phyloP scores from a whole-genome alignment of 1,139 yeast genomes.

The Nakaseomyces nivariensis region DNA sequence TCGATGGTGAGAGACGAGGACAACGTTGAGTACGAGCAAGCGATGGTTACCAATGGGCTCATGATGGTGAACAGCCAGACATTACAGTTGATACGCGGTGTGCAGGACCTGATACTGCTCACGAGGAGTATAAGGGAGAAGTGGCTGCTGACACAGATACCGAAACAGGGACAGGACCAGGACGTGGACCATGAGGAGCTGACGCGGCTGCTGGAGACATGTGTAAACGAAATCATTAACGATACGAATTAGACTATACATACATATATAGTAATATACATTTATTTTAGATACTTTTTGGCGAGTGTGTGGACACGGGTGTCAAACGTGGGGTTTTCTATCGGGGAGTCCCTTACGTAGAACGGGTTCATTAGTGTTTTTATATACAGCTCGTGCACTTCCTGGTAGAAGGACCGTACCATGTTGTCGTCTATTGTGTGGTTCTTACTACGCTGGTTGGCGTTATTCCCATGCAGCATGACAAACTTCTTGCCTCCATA shows the following conservation, averaged over 20 bases:
- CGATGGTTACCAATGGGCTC: conserved; percentile 24
- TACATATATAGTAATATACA: neutral
- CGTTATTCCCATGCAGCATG: conserved; percentile 55
- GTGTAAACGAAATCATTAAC: conserved; percentile 14
- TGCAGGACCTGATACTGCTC: conserved; percentile 27
- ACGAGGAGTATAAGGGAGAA: conserved; percentile 28
- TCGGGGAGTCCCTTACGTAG: conserved; percentile 66
- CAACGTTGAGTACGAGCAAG: conserved; percentile 15
- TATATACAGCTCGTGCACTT: conserved; percentile 78
- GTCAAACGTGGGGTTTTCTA: conserved; percentile 69
- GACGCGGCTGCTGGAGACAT: conserved; percentile 11
- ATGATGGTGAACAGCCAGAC: conserved; percentile 27
- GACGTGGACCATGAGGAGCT: conserved; percentile 12
- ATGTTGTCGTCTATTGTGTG: conserved; percentile 50
- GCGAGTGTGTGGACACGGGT: conserved; percentile 61
- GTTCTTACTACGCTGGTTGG: conserved; percentile 10
- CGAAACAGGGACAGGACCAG: conserved; percentile 11
- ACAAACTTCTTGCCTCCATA: conserved; percentile 81
- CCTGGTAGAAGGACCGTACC: conserved; percentile 74
- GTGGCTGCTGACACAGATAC: conserved; percentile 28
- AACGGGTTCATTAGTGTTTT: conserved; percentile 84
- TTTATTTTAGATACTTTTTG: conserved; percentile 48
- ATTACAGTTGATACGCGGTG: conserved; percentile 26
- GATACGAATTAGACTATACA: neutral
- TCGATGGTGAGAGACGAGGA: conserved; percentile 16